Conservation (phyloP, 441 rosid species). For the Flueggea neowawraea region DNA sequence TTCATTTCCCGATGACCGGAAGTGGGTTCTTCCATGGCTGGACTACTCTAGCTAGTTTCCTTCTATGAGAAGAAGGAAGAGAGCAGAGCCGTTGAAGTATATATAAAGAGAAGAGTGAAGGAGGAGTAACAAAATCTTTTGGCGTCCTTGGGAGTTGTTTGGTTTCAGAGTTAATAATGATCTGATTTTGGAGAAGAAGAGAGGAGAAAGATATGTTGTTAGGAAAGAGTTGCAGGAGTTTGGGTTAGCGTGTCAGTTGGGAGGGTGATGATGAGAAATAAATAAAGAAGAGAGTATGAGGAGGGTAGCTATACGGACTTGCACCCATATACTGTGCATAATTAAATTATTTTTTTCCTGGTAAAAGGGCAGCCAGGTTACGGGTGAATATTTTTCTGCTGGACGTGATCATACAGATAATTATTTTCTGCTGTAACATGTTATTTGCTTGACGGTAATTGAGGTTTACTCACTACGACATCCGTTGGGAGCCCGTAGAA, state of each 20-base stretch:
- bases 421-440: no score
- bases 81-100: background rate
- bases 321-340: background rate
- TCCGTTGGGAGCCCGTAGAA: no score
- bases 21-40: slow-evolving; percentile 32
- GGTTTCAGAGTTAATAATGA: slow-evolving; percentile 11
- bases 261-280: background rate
- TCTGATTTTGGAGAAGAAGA: background rate
- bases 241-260: background rate
- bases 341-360: no score
- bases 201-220: background rate
- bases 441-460: no score
- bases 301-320: background rate
- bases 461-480: no score
- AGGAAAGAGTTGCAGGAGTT: no score
- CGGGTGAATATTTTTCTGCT: no score
- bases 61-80: slow-evolving; percentile 11
- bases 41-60: slow-evolving; percentile 8
- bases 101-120: slow-evolving; percentile 6
- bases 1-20: slow-evolving; percentile 21
- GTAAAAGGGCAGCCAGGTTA: no score
- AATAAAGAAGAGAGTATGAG: background rate
- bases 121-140: slow-evolving; percentile 15
- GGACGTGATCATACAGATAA: no score
- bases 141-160: slow-evolving; percentile 9